phyloP scores from a whole-genome alignment of 306 rosid species.

The Prunus davidiana region DNA sequence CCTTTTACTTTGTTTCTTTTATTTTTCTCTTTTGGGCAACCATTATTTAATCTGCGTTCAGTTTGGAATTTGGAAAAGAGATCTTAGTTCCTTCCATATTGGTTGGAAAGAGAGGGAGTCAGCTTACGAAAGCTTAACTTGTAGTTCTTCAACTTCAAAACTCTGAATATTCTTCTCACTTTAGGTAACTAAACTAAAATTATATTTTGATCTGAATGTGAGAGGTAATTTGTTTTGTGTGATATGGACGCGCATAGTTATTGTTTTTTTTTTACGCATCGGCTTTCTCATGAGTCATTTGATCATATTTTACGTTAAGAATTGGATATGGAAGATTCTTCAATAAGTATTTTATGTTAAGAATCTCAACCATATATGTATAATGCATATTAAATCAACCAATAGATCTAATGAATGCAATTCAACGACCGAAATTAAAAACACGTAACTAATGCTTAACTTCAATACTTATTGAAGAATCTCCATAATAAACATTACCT shows the following conservation, averaged over 20 bases:
- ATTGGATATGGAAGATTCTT: no score
- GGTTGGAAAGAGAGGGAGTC: background rate
- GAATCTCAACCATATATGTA: no score
- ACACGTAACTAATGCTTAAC: no score
- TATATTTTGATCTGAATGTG: background rate
- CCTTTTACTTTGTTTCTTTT: constrained; percentile 7
- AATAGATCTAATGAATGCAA: no score
- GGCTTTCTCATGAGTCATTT: no score
- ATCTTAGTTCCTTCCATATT: background rate
- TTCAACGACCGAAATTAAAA: no score
- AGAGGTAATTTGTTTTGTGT: background rate
- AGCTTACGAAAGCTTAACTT: constrained; percentile 13
- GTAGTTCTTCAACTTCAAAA: constrained; percentile 8
- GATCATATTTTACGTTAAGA: no score
- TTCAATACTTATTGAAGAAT: no score
- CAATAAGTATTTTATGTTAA: no score
- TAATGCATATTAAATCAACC: no score
- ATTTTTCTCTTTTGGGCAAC: background rate
- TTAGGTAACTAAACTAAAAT: background rate
- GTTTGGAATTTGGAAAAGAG: constrained; percentile 6
- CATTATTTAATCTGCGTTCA: constrained; percentile 11
- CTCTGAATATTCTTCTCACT: background rate
- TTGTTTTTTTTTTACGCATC: no score
- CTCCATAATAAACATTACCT: no score
- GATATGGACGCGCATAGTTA: background rate